Evolutionary conservation across 208 protist species (phyloP).

Genomic region (Wallacemonas sp.): DNA sequence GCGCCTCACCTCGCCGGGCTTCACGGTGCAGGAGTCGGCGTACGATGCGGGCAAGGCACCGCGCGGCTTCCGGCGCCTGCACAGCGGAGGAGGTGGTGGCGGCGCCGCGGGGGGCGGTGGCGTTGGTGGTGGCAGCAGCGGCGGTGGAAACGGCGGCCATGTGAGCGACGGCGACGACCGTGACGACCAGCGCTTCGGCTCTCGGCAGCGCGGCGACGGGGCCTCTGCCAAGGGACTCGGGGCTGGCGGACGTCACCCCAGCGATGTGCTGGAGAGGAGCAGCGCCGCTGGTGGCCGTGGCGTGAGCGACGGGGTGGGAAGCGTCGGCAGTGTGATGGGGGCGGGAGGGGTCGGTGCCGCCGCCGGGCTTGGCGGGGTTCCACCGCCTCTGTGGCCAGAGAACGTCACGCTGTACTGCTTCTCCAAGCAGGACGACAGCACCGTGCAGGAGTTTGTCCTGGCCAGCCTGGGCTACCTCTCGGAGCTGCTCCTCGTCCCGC

Average conservation of each 20-base stretch:
- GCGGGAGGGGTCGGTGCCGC: not conserved
- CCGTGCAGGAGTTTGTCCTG: slow-evolving; percentile 66
- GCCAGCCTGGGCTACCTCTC: slow-evolving; percentile 66
- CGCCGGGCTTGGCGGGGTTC: not conserved
- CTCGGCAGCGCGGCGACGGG: no score
- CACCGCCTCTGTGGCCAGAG: slow-evolving; percentile 29
- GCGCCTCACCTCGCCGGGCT: not conserved
- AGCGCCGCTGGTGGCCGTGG: no score
- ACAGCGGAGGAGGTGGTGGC: not conserved
- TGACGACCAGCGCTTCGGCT: no score
- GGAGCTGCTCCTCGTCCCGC: slow-evolving; percentile 67
- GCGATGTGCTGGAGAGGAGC: no score
- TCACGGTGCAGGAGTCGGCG: slow-evolving; percentile 6
- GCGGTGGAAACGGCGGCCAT: not conserved
- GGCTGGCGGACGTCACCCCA: no score
- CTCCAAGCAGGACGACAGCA: slow-evolving; percentile 54
- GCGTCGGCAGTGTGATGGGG: not conserved
- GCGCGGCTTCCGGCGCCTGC: not conserved
- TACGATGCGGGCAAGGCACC: slow-evolving; percentile 7
- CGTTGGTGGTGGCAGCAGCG: not conserved
- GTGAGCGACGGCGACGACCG: not conserved
- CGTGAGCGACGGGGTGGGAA: not conserved
- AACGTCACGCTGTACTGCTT: slow-evolving; percentile 47
- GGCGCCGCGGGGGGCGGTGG: not conserved
- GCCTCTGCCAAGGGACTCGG: no score